These are phyloP conservation scores for Globisporangium yorkense DNA, from an alignment of 352 stramenopile genomes.

Conservation along the genomic window DNA sequence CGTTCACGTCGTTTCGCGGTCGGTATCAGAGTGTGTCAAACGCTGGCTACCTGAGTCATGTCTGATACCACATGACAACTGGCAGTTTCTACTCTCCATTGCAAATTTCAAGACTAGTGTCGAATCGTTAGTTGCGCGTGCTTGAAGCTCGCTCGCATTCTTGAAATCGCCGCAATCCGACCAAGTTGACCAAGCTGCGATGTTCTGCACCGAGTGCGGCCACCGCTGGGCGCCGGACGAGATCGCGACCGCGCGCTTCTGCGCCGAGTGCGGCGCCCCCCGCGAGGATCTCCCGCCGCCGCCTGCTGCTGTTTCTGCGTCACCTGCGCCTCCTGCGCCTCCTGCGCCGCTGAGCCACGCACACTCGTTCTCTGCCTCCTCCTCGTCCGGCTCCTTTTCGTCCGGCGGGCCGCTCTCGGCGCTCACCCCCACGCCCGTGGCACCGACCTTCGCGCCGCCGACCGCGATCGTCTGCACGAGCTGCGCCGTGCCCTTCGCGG, in stretches of 20 bases:
- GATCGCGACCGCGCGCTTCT: conserved; percentile 76
- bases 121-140: no score
- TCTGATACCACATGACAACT: no score
- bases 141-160: no score
- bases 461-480: conserved; percentile 27
- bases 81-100: no score
- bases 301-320: neutral
- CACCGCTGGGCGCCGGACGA: conserved; percentile 76
- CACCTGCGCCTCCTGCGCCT: no score
- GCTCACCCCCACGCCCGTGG: conserved; percentile 9
- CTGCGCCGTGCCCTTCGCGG: conserved; percentile 44
- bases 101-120: no score
- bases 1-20: no score
- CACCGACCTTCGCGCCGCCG: conserved; percentile 13
- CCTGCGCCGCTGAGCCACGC: no score
- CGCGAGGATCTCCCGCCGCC: conserved; percentile 46
- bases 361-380: neutral
- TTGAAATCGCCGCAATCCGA: no score
- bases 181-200: conserved; percentile 9
- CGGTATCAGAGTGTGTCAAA: neutral
- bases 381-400: neutral
- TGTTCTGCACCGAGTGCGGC: conserved; percentile 83
- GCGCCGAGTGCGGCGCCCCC: conserved; percentile 69
- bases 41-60: no score
- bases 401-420: conserved; percentile 9